phyloP scores from a whole-genome alignment of 1,139 yeast genomes.

The Protomyces macrosporus region DNA sequence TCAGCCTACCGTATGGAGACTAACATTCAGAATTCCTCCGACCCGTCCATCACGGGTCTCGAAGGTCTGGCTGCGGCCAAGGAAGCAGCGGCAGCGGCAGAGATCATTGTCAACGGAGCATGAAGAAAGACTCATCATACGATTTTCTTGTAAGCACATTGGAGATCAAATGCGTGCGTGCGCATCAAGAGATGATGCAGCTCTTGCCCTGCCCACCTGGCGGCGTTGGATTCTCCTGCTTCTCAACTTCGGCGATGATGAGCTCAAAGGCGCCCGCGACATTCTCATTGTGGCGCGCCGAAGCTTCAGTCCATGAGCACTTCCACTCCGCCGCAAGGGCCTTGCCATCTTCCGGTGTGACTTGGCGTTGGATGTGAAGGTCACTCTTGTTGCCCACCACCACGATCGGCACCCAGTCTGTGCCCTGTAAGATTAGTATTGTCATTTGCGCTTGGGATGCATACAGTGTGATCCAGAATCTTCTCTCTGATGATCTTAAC shows the following conservation, averaged over 20 bases:
- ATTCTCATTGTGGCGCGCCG: constrained; percentile 70
- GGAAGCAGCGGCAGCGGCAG: constrained; percentile 3
- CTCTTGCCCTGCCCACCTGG: constrained; percentile 25
- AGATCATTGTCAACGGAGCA: background rate
- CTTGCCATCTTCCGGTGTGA: constrained; percentile 58
- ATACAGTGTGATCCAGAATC: constrained; percentile 59
- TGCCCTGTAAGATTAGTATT: constrained; percentile 42
- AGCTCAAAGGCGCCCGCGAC: constrained; percentile 58
- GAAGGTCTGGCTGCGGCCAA: constrained; percentile 5
- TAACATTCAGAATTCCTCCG: constrained; percentile 2
- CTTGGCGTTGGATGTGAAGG: constrained; percentile 44
- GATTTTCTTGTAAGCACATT: background rate
- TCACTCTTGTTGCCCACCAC: constrained; percentile 83
- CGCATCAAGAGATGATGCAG: constrained; percentile 10
- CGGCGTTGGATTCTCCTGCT: constrained; percentile 47
- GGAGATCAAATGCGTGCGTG: background rate
- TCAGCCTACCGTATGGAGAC: background rate
- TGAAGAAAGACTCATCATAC: background rate
- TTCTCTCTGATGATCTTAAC: constrained; percentile 76
- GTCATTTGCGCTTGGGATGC: constrained; percentile 9
- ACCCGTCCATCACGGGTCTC: background rate
- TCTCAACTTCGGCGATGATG: constrained; percentile 67
- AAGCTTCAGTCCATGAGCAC: constrained; percentile 71
- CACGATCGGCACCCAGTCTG: constrained; percentile 69
- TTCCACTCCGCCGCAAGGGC: constrained; percentile 56